Conservation (phyloP, 495 filamentous ascomycete species). For the Daldinia concentrica region DNA sequence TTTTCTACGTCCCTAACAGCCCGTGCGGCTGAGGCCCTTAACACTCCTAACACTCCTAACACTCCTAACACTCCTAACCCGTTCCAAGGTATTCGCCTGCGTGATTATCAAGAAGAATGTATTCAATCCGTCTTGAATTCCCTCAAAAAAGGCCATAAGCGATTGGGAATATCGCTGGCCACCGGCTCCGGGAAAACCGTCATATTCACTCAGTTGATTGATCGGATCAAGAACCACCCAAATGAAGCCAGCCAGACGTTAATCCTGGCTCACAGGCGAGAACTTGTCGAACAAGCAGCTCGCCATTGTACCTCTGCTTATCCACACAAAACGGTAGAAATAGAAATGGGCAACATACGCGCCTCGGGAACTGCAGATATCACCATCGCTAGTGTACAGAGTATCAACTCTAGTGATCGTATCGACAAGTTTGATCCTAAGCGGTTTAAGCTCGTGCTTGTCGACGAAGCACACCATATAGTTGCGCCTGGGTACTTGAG, state of each 20-base stretch:
- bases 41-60: neutral
- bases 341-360: slow-evolving; percentile 84
- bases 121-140: slow-evolving; percentile 84
- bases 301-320: slow-evolving; percentile 83
- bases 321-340: slow-evolving; percentile 78
- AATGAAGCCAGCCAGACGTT: slow-evolving; percentile 76
- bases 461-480: slow-evolving; percentile 99
- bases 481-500: slow-evolving; percentile 81
- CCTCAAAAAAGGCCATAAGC: slow-evolving; percentile 75
- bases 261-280: slow-evolving; percentile 89
- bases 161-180: slow-evolving; percentile 88
- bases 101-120: slow-evolving; percentile 86
- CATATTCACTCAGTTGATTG: slow-evolving; percentile 95
- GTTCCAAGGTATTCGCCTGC: slow-evolving; percentile 62
- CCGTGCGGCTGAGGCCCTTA: slow-evolving; percentile 32
- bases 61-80: neutral
- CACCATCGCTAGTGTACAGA: slow-evolving; percentile 89
- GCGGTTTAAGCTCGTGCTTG: slow-evolving; percentile 87
- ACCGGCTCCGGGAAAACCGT: slow-evolving; percentile 96
- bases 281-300: slow-evolving; percentile 96
- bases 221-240: slow-evolving; percentile 69
- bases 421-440: slow-evolving; percentile 81
- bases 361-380: slow-evolving; percentile 87
- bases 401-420: slow-evolving; percentile 76
- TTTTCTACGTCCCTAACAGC: slow-evolving; percentile 44